Base-by-base conservation (phyloP, 768 basidiomycete species). In the Mycena floridula region DNA sequence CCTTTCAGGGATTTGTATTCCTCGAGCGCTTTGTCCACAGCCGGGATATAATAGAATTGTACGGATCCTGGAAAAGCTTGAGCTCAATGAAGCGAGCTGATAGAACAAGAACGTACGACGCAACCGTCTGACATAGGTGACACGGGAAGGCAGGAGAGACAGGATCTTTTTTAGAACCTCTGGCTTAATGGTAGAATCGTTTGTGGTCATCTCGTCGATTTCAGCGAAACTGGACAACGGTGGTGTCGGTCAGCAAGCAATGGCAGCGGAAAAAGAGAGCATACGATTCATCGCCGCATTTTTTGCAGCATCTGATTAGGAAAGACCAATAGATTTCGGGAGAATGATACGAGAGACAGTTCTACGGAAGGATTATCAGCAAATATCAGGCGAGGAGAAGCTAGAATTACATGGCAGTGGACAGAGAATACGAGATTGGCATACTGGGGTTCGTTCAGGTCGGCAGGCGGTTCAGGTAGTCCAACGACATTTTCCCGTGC, bases 391-490 rank as follows among this genome's bases (percentile, higher is more conserved):
- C 18, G 40, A 42, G 38, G 35, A 23, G 21, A 43, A 16, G 18
- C 12, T 22, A 16, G 50, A 65, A 52, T n/a, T 52, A 39, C 22
- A 39, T 39, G 38, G 22, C 38, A 39, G 13, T 22, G 13, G 13
- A 22, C 13, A 22, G n/a, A 15, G 8, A 39, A 39, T 11, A 22
- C 38, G 18, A 39, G 38, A 24, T 39, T 15, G 22, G 22, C 38
- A 39, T 16, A 39, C 8, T 16, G 18, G 5, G 38, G 38, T 22
- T 39, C 38, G 23, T 24, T 39, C n/a, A 39, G n/a, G 13, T 39
- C 38, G 3, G 22, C 18, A 16, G 38, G 38, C 38, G 22, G 9
- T 13, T 39, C 38, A 22, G 38, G 38, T 4, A 39, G 23, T 15
- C 32, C 32, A 13, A 16, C 38, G 23, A 39, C 38, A 22, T 11